Base-by-base conservation (phyloP, 202 grass and related monocot species). In the Dendrocalamus latiflorus region DNA sequence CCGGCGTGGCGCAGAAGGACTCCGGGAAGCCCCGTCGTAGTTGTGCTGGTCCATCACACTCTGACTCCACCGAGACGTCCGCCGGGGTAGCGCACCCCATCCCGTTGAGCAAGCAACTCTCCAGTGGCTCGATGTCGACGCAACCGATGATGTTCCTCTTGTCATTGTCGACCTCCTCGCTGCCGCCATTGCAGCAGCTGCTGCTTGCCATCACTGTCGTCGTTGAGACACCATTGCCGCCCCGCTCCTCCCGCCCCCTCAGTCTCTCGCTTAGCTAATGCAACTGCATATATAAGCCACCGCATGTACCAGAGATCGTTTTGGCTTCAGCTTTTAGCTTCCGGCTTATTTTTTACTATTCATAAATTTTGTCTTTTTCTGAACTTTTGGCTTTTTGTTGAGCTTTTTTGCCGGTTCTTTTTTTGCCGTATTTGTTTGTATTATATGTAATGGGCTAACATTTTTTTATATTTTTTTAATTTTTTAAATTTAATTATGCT, bases 251-350 rank as follows among this genome's bases (percentile, higher is more conserved):
- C 28, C 75, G 72, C 54, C 91, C 76, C 91, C 88, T 81, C 44
- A 93, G 65, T 76, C 74, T 87, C 74, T 86, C 79, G 25, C 58
- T 90, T 20, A 93, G 75, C 25, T 91, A 86, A 8, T 88, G 62
- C 85, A 97, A 25, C 94, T 97, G 75, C 47, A 65, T 11, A 22
- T 60, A 60, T 60, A 24, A 38, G 17, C 10, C 8, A 0, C 65
- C 4, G 58, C 41, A 57, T 1, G 0, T 22, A 30, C 21, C 8
- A 22, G 11, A 56, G 8, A 56, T n/a, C n/a, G n/a, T n/a, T n/a
- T n/a, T n/a, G n/a, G n/a, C n/a, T n/a, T n/a, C n/a, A n/a, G n/a
- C n/a, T n/a, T n/a, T n/a, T n/a, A n/a, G n/a, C n/a, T n/a, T n/a
- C n/a, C n/a, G n/a, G n/a, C n/a, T n/a, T n/a, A n/a, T n/a, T n/a